Conservation (phyloP, 192 early-diverging fungal genomes). For the Dissophora globulifera region DNA sequence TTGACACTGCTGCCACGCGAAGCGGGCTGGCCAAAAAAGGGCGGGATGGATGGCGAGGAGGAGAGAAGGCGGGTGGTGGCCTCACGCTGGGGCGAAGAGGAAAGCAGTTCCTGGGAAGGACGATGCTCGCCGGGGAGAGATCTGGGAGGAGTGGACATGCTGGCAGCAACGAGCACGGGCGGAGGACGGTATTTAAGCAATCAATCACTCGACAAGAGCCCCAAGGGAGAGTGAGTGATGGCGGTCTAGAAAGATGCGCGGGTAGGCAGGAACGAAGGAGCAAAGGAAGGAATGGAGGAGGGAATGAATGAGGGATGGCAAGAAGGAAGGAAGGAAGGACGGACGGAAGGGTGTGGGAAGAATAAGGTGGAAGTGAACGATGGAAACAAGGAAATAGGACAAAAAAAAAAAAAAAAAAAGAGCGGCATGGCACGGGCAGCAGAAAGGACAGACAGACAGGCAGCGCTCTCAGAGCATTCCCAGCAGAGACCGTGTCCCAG, state of each 20-base stretch:
- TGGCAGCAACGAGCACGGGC: background rate
- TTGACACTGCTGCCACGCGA: slow-evolving; percentile 31
- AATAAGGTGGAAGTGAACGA: background rate
- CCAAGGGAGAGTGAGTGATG: no score
- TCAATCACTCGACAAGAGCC: background rate
- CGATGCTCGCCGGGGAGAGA: slow-evolving; percentile 11
- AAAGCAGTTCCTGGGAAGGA: slow-evolving; percentile 30
- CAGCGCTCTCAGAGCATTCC: no score
- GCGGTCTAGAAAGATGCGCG: background rate
- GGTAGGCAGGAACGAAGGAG: background rate
- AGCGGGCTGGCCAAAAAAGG: slow-evolving; percentile 32
- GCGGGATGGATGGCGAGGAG: slow-evolving; percentile 31
- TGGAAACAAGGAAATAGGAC: no score
- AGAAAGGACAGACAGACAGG: no score
- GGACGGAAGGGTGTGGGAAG: background rate
- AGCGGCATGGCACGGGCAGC: no score
- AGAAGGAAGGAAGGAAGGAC: background rate
- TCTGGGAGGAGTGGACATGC: slow-evolving; percentile 32
- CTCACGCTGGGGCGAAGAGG: slow-evolving; percentile 43
- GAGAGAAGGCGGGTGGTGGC: slow-evolving; percentile 35
- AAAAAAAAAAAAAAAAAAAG: no score
- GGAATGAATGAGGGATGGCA: background rate
- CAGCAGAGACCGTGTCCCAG: no score
- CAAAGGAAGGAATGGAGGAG: background rate
- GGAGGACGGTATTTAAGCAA: no score